phyloP scores from a whole-genome alignment of 164 flowering plant genomes.

The Pachysandra terminalis region DNA sequence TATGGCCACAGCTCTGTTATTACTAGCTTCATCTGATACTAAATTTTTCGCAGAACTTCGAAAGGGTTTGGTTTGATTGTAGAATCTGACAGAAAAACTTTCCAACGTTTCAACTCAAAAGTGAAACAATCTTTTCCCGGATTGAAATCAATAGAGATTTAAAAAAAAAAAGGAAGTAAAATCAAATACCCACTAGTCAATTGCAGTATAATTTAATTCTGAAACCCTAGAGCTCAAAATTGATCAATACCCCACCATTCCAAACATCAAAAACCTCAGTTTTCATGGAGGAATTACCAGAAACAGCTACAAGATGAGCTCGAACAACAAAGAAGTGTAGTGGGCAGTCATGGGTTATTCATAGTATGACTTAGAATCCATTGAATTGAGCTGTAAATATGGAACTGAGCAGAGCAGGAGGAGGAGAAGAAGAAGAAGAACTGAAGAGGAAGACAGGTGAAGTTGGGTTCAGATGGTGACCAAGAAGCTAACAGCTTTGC shows the following conservation, averaged over 20 bases:
- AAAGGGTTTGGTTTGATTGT: no score
- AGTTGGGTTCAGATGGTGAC: constrained; percentile 79
- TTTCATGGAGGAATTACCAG: background rate
- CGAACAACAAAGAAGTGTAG: background rate
- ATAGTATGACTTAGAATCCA: background rate
- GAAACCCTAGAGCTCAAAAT: background rate
- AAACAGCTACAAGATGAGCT: background rate
- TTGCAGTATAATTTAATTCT: background rate
- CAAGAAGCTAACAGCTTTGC: constrained; percentile 70
- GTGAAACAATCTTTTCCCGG: background rate
- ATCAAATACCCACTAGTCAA: background rate
- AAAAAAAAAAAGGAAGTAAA: no score
- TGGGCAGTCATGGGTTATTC: no score
- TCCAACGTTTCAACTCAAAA: no score
- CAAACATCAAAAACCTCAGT: constrained; percentile 3
- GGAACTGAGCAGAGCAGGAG: constrained; percentile 1
- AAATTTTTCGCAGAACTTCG: background rate
- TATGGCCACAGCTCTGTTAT: background rate
- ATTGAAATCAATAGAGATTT: background rate
- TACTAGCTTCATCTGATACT: background rate
- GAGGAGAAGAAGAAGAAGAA: constrained; percentile 6
- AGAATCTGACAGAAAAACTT: no score
- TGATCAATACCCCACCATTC: background rate
- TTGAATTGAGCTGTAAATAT: constrained; percentile 4
- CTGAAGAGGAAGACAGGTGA: constrained; percentile 29